These are phyloP conservation scores for Thelephora aurantiotincta DNA, from an alignment of 768 basidiomycete species.

Conservation along the genomic window DNA sequence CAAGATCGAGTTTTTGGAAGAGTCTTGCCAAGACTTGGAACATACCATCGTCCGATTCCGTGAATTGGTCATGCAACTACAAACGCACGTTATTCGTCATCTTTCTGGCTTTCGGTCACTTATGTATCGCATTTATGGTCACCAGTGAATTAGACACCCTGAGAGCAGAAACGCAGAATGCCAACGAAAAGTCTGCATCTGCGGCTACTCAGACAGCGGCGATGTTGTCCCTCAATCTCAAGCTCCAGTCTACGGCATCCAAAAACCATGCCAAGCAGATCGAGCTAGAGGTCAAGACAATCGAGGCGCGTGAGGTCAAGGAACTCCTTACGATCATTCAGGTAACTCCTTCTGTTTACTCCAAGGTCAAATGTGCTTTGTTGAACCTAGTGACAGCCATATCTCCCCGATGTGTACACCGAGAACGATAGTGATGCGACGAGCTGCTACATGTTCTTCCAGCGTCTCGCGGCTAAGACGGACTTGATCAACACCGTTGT, in stretches of 20 bases:
- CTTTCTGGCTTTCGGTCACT: neutral
- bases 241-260: constrained; percentile 78
- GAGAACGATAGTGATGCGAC: constrained; percentile 85
- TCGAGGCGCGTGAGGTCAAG: constrained; percentile 72
- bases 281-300: constrained; percentile 75
- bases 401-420: constrained; percentile 81
- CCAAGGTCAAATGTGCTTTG: constrained; percentile 2
- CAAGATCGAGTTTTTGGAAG: constrained; percentile 59
- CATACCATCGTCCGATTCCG: constrained; percentile 84
- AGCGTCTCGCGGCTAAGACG: constrained; percentile 72
- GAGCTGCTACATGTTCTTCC: constrained; percentile 86
- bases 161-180: constrained; percentile 73
- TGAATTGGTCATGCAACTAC: constrained; percentile 75
- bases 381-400: constrained; percentile 40
- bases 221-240: constrained; percentile 89
- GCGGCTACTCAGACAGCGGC: constrained; percentile 83
- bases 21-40: constrained; percentile 74
- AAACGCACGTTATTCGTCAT: constrained; percentile 34
- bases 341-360: constrained; percentile 24
- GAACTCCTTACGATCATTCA: constrained; percentile 78
- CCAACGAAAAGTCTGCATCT: constrained; percentile 68
- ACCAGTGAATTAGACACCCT: constrained; percentile 77
- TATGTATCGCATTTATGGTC: neutral
- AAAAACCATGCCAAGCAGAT: constrained; percentile 86
- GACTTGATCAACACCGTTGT: constrained; percentile 77